Base-by-base conservation (phyloP, 2,329 filamentous ascomycete genomes). In the Calycina herbarum region DNA sequence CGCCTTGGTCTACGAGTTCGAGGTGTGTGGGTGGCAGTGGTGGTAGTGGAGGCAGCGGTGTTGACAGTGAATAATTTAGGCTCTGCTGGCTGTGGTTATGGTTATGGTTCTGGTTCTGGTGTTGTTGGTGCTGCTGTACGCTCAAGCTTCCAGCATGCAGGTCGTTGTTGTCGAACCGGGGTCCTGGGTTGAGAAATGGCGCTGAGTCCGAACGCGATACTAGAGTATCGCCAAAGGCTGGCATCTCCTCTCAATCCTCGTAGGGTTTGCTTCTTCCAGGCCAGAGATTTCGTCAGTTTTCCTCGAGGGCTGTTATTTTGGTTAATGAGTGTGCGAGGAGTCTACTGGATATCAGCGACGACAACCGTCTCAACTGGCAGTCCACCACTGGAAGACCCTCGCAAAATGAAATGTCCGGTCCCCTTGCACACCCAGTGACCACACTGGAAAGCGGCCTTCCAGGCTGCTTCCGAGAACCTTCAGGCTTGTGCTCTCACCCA, bases 1-100 rank as follows among this genome's bases (percentile, higher is more conserved):
- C 40, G 61, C 67, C 67, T 62, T 69, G 63, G 29, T 72, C 70
- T 59, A 42, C 42, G n/a, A 38, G n/a, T 27, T 59, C 35, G 45
- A 29, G 61, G 2, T 20, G 20, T 20, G 13, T 13, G 35, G 56
- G 51, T 51, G 24, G 48, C 27, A n/a, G 57, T 57, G 56, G 29
- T 64, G 59, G 48, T 57, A 29, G 56, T 29, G 29, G 35, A 42
- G 62, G 56, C 17, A 35, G 27, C 45, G 60, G 56, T 17, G 35
- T 20, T 57, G 56, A 20, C 24, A 56, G 51, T 20, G 60, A 62
- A 54, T 61, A 61, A 45, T 45, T 60, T 45, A 42, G 27, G 48
- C 48, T 48, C n/a, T n/a, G 17, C 20, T 24, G 27, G 45, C 31
- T 11, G 45, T 54, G 62, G 33, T 62, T 62, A 11, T n/a, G 45